Evolutionary conservation across 306 rosid species (phyloP), one percentile per base, ranked within the genome.

Genomic region (Dryas alaskensis): DNA sequence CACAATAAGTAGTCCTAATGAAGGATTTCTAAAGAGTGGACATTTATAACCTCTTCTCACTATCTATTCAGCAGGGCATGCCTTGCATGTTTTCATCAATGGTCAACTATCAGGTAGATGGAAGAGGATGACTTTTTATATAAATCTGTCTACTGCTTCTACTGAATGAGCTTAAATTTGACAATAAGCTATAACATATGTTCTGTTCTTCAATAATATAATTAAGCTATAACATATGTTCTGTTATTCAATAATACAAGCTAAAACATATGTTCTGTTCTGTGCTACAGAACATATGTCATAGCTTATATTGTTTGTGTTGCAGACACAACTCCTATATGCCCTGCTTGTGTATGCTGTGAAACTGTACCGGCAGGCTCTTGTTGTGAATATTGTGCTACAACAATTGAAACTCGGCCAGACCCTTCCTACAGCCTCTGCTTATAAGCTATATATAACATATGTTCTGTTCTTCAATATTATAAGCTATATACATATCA

Each of bases 31-130:
- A 27, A 87, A 83, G 83, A 87, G 59, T 7, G 96, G 96, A 62
- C 78, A 90, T 67, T 86, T 48, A 63, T 22, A 22, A 22, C 96
- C 97, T 64, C 63, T 82, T 54, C 93, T 94, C 73, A 88, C 92
- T 2, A 82, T 86, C 60, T 76, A 31, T 81, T 94, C 99, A 57
- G 97, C 99, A 60, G 99, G 97, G 65, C 98, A 94, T 86, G 96
- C 85, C 65, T 48, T 94, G 75, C 95, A 87, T 83, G 98, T 94
- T 79, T 92, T 94, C 85, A 77, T 89, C 77, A 90, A 94, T 70
- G 96, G 97, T 47, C 90, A 87, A 77, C 92, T 87, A 74, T 70
- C 96, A 84, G 98, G 99, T 94, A 77, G 43, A 69, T 59, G 58
- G 74, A 81, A 65, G 37, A 44, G 61, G 61, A 57, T 46, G 47